A percentile compares a stretch with the other conserved stretches of the same genome.
These are phyloP conservation scores for Colletotrichum costaricense DNA, from an alignment of 2,329 filamentous ascomycete species.

Conservation along the genomic window DNA sequence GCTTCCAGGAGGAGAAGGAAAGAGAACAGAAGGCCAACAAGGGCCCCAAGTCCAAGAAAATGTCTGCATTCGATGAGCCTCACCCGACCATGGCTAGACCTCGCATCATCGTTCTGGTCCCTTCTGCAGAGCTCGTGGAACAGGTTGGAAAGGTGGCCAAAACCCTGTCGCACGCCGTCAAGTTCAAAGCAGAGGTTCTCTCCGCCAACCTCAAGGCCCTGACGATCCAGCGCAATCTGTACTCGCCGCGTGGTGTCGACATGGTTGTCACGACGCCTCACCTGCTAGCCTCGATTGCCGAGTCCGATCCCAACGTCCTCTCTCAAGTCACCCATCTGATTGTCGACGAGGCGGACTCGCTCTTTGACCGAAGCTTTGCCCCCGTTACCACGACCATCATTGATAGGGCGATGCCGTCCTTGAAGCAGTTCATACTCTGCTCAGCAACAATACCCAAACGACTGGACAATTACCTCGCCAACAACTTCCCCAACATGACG, in stretches of 20 bases:
- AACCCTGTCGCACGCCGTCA: constrained; percentile 83
- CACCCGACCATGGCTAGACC: constrained; percentile 83
- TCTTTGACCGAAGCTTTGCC: constrained; percentile 93
- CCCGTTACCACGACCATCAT: constrained; percentile 85
- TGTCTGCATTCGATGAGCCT: constrained; percentile 72
- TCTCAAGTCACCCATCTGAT: constrained; percentile 91
- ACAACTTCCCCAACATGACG: constrained; percentile 83
- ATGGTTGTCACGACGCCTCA: constrained; percentile 90
- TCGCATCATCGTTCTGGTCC: constrained; percentile 86
- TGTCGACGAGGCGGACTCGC: constrained; percentile 94
- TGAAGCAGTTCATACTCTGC: constrained; percentile 90
- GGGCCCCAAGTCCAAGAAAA: constrained; percentile 65
- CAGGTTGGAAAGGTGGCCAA: constrained; percentile 89
- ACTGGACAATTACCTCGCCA: constrained; percentile 85
- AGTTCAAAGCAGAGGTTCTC: constrained; percentile 86
- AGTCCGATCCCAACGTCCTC: constrained; percentile 90
- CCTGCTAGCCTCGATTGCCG: constrained; percentile 86
- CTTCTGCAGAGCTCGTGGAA: constrained; percentile 89
- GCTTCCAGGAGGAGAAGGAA: constrained; percentile 65
- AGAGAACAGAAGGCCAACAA: constrained; percentile 68
- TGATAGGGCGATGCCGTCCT: constrained; percentile 81
- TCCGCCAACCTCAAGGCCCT: constrained; percentile 81
- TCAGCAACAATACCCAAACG: constrained; percentile 95
- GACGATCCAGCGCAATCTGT: constrained; percentile 87
- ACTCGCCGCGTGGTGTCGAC: constrained; percentile 84